Conservation (phyloP, 495 filamentous ascomycete species). For the Bryoglossum gracile region DNA sequence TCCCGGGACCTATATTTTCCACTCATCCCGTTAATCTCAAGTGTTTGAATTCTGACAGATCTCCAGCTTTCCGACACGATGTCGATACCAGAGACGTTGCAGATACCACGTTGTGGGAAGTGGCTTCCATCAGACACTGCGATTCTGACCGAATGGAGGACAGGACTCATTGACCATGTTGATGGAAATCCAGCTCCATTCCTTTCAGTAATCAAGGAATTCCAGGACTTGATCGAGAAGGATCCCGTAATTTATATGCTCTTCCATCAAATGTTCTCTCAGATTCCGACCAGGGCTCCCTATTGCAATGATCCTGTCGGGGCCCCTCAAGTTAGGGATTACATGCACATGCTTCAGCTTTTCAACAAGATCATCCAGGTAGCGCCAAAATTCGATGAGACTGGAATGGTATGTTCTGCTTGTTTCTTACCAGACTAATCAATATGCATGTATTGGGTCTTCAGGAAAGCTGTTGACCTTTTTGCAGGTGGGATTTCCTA, state of each 20-base stretch:
- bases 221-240: constrained; percentile 41
- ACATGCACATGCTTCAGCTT: constrained; percentile 54
- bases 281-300: constrained; percentile 56
- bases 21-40: too few relatives aligned
- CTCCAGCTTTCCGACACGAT: too few relatives aligned
- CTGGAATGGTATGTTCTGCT: too few relatives aligned
- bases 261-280: constrained; percentile 56
- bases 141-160: constrained; percentile 43
- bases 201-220: constrained; percentile 38
- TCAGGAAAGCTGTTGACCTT: too few relatives aligned
- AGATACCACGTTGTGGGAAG: constrained; percentile 32
- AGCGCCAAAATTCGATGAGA: constrained; percentile 54
- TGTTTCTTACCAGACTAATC: too few relatives aligned
- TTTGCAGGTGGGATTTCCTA: constrained; percentile 47
- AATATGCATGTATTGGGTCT: too few relatives aligned
- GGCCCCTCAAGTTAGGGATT: constrained; percentile 29
- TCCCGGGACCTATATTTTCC: too few relatives aligned
- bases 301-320: constrained; percentile 60
- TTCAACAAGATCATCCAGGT: constrained; percentile 56
- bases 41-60: too few relatives aligned
- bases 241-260: constrained; percentile 43
- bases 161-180: constrained; percentile 37
- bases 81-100: constrained; percentile 1
- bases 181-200: constrained; percentile 37
- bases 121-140: constrained; percentile 50